phyloP scores from a whole-genome alignment of 1,284 basidiomycete species.

The Porogramme epimiltina region DNA sequence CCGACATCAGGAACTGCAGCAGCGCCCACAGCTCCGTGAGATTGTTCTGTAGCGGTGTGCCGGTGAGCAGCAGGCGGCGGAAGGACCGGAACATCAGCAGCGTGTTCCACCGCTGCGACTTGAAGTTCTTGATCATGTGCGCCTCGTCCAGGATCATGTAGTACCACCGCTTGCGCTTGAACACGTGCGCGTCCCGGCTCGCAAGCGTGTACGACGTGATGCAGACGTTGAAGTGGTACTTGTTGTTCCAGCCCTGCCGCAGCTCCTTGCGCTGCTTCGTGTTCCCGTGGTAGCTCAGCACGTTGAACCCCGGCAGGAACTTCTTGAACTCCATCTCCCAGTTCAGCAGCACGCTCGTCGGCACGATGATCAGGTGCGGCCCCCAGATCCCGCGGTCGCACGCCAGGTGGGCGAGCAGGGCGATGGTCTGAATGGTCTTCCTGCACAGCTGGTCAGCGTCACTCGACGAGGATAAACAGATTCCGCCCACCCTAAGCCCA shows the following conservation, averaged over 20 bases:
- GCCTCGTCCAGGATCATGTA: slow-evolving; percentile 98
- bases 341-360: slow-evolving; percentile 93
- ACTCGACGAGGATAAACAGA: slow-evolving; percentile 7
- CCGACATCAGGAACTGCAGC: slow-evolving; percentile 95
- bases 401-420: slow-evolving; percentile 90
- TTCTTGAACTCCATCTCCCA: slow-evolving; percentile 99
- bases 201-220: slow-evolving; percentile 96
- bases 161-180: slow-evolving; percentile 95
- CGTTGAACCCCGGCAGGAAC: slow-evolving; percentile 92
- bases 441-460: slow-evolving; percentile 41
- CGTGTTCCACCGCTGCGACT: slow-evolving; percentile 94
- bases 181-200: slow-evolving; percentile 90
- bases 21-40: slow-evolving; percentile 95
- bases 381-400: slow-evolving; percentile 97
- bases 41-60: slow-evolving; percentile 96
- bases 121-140: slow-evolving; percentile 99
- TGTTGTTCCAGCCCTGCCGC: slow-evolving; percentile 92
- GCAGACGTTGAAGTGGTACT: slow-evolving; percentile 93
- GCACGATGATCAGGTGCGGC: slow-evolving; percentile 94
- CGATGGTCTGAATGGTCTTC: slow-evolving; percentile 97
- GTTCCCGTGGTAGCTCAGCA: slow-evolving; percentile 90
- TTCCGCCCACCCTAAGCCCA: slow-evolving; percentile 77
- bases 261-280: slow-evolving; percentile 93
- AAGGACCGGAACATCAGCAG: slow-evolving; percentile 93
- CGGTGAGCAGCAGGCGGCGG: slow-evolving; percentile 86